Percentiles rank a stretch among this genome's conserved stretches.
phyloP scores from a whole-genome alignment of 441 rosid genomes.

The Cnidoscolus chayamansa region DNA sequence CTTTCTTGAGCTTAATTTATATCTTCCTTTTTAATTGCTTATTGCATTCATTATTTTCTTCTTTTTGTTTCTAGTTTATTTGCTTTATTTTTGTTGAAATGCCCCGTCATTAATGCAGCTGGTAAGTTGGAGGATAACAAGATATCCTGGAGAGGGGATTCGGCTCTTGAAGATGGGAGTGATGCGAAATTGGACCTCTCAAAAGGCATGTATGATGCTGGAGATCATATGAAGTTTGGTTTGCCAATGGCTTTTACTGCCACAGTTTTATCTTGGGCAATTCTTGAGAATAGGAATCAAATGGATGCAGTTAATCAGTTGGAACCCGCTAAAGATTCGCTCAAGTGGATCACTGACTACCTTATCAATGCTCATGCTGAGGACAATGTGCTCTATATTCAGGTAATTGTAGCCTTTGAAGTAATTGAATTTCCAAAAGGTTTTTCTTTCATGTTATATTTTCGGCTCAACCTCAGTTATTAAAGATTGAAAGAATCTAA shows the following conservation, averaged over 20 bases:
- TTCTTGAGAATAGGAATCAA: constrained; percentile 65
- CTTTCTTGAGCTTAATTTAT: background rate
- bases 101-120: constrained; percentile 36
- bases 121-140: constrained; percentile 49
- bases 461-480: background rate
- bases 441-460: background rate
- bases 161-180: constrained; percentile 62
- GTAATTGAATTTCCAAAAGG: too few species aligned
- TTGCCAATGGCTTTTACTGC: constrained; percentile 76
- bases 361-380: constrained; percentile 59
- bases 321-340: constrained; percentile 55
- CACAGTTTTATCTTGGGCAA: constrained; percentile 58
- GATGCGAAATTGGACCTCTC: constrained; percentile 50
- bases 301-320: constrained; percentile 59
- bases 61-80: too few species aligned
- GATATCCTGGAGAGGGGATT: constrained; percentile 73
- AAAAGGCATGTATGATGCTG: constrained; percentile 78
- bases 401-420: constrained; percentile 28
- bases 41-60: background rate
- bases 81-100: background rate
- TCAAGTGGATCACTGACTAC: constrained; percentile 75
- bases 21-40: too few species aligned
- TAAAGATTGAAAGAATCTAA: background rate
- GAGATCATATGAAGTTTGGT: constrained; percentile 70
- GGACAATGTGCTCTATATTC: constrained; percentile 53